Base-by-base conservation (phyloP, 2,329 filamentous ascomycete species). In the Metarhizium anisopliae region DNA sequence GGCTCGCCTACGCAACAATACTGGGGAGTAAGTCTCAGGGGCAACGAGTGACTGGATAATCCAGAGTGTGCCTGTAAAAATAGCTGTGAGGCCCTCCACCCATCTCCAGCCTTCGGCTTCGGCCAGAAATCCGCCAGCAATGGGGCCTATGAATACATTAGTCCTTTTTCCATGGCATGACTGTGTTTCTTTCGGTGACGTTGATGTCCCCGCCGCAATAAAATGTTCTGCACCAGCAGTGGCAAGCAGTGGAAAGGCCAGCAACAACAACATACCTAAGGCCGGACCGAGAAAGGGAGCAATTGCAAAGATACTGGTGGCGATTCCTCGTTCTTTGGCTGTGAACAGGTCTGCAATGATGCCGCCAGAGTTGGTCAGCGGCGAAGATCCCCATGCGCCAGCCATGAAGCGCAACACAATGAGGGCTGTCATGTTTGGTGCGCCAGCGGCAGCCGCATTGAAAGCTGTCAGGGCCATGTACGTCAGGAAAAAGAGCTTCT, bases 321-420 rank as follows among this genome's bases (percentile, higher is more conserved):
- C 84, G 36, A 78, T 67, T 50, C 82, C 83, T 59, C 83, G 73
- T 59, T 84, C 70, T 0, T 71, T 67, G 3, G 78, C 76, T 7
- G 72, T 64, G 63, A 84, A 86, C 69, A 86, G 79, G 64, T 87
- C 84, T 45, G 83, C 83, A 60, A 86, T 80, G 30, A 83, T 77
- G 61, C 82, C 84, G 3, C 82, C 82, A 1, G 80, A 77, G 60
- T 85, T 85, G 7, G 82, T 84, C 58, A 87, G 68, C 1, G 83
- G 80, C 0, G 82, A 82, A 0, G 81, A 81, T 4, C 82, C 84
- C 61, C 85, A 85, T 7, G 79, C 70, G 43, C 84, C 83, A 25
- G 81, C 80, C 53, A 89, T 79, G 70, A 89, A 89, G n/a, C 86
- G 80, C 43, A 87, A 73, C n/a, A 87, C 76, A 36, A 89, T 70